phyloP scores from a whole-genome alignment of 1,284 basidiomycete species.

The Ustilago cynodontis region DNA sequence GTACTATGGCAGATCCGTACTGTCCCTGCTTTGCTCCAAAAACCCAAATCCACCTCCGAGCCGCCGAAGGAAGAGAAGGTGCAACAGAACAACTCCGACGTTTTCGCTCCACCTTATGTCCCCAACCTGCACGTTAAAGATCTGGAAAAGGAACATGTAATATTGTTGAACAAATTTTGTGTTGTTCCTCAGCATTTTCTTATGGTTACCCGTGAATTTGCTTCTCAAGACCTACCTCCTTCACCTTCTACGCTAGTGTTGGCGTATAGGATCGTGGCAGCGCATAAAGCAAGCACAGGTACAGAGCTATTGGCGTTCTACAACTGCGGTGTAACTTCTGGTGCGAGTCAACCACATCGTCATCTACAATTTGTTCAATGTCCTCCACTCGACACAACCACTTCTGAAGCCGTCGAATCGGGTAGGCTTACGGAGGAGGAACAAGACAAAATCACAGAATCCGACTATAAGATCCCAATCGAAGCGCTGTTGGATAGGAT shows the following conservation, averaged over 20 bases:
- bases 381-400: slow-evolving; percentile 26
- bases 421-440: slow-evolving; percentile 27
- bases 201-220: slow-evolving; percentile 63
- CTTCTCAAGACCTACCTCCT: slow-evolving; percentile 63
- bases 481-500: slow-evolving; percentile 61
- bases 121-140: slow-evolving; percentile 62
- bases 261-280: slow-evolving; percentile 54
- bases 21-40: slow-evolving; percentile 65
- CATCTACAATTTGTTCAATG: slow-evolving; percentile 67
- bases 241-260: slow-evolving; percentile 55
- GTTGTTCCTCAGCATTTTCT: slow-evolving; percentile 67
- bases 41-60: slow-evolving; percentile 34
- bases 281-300: slow-evolving; percentile 15
- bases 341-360: slow-evolving; percentile 64
- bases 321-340: slow-evolving; percentile 64
- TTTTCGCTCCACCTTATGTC: slow-evolving; percentile 69
- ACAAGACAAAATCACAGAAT: slow-evolving; percentile 29
- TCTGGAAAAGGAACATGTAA: slow-evolving; percentile 44
- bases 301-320: slow-evolving; percentile 64
- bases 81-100: slow-evolving; percentile 60
- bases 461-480: slow-evolving; percentile 53
- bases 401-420: slow-evolving; percentile 4
- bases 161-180: slow-evolving; percentile 68
- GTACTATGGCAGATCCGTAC: slow-evolving; percentile 59
- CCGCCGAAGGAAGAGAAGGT: slow-evolving; percentile 9